These are phyloP conservation scores for Aspergillus indologenus DNA, from an alignment of 495 filamentous ascomycete genomes.

Conservation along the genomic window DNA sequence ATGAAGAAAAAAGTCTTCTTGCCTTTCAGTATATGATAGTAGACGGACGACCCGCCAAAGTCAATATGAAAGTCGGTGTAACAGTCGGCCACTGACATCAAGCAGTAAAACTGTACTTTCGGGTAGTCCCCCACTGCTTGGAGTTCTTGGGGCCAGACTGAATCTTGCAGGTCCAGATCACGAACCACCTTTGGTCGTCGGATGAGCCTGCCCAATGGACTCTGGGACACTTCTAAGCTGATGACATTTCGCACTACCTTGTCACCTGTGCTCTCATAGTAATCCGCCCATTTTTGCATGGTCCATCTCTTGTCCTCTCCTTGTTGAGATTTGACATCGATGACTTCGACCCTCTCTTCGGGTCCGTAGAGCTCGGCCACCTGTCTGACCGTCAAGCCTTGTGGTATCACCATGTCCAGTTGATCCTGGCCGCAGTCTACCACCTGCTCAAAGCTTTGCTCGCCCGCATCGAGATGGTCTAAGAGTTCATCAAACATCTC, in stretches of 20 bases:
- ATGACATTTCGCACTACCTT: conserved; percentile 74
- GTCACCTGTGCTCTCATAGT: conserved; percentile 64
- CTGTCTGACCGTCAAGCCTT: conserved; percentile 61
- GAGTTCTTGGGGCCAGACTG: conserved; percentile 66
- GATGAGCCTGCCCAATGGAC: conserved; percentile 61
- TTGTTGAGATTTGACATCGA: conserved; percentile 74
- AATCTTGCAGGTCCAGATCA: conserved; percentile 68
- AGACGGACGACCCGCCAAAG: conserved; percentile 76
- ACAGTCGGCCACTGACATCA: conserved; percentile 78
- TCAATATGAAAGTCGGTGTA: conserved; percentile 82
- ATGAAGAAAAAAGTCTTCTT: conserved; percentile 80
- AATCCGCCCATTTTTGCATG: conserved; percentile 70
- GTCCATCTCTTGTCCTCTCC: conserved; percentile 67
- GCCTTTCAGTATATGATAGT: conserved; percentile 73
- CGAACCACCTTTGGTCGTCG: conserved; percentile 67
- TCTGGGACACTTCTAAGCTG: conserved; percentile 71
- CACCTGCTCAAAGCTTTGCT: conserved; percentile 43
- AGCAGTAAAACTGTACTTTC: conserved; percentile 67
- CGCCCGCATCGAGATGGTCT: conserved; percentile 36
- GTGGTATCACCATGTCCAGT: conserved; percentile 72
- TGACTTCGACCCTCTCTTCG: conserved; percentile 65
- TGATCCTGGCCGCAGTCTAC: conserved; percentile 62
- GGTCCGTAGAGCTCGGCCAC: conserved; percentile 67
- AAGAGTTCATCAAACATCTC: conserved; percentile 50
- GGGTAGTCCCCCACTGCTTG: conserved; percentile 55